Conservation (phyloP, 2,329 filamentous ascomycete species). For the Exophiala sp. region DNA sequence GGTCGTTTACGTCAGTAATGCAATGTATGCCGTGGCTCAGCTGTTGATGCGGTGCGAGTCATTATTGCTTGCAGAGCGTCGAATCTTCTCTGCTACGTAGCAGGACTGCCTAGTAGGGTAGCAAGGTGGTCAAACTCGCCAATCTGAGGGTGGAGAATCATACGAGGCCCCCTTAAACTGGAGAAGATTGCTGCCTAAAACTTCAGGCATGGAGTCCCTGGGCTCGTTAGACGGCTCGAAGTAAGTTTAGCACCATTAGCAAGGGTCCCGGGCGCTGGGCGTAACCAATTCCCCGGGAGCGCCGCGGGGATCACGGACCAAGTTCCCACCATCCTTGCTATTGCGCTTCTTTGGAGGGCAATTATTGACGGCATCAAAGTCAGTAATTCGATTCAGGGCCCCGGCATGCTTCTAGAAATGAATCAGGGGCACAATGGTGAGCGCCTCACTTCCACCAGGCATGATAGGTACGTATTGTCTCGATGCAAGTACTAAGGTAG, state of each 20-base stretch:
- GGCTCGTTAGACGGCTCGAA: neutral
- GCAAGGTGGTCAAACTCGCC: neutral
- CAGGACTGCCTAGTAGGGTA: no score
- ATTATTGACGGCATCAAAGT: neutral
- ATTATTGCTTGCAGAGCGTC: no score
- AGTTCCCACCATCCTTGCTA: neutral
- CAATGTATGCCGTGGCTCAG: no score
- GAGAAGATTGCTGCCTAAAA: neutral
- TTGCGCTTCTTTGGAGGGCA: neutral
- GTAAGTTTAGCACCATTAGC: neutral
- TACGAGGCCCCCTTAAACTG: neutral
- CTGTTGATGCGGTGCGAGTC: no score
- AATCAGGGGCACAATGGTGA: slow-evolving; percentile 24
- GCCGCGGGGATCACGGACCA: neutral
- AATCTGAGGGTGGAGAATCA: neutral
- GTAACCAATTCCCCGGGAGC: slow-evolving; percentile 13
- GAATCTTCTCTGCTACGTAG: no score
- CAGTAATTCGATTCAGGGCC: neutral
- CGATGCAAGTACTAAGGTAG: no score
- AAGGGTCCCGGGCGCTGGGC: neutral
- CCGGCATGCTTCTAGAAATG: slow-evolving; percentile 16
- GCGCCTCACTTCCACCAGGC: no score
- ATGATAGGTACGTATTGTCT: no score
- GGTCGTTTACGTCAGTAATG: no score
- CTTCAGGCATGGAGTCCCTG: neutral